Base-by-base conservation (phyloP, 1,139 yeast genomes). In the Yamadazyma pseudoaaseri region DNA sequence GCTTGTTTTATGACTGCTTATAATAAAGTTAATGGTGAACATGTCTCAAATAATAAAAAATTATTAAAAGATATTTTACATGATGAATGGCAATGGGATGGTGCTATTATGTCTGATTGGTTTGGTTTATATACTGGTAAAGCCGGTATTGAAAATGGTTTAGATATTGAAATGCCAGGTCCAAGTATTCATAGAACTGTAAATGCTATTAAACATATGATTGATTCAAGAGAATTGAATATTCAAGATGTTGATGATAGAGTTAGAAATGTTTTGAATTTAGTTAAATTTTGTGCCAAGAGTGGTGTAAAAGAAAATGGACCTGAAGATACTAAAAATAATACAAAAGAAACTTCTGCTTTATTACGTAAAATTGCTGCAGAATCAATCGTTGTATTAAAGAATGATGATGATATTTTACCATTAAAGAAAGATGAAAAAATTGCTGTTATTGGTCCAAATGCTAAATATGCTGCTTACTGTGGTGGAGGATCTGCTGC, bases 91-190 rank as follows among this genome's bases (percentile, higher is more conserved):
- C 44, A 45, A 5, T 79, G 73, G 70, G 60, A 69, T 20, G 84
- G 84, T 13, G 52, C 70, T 35, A 56, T 71, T 22, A 76, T 79
- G 77, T 70, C 79, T 24, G 85, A 79, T 54, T 79, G 85, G 85
- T 73, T 49, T 50, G 85, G 85, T 27, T 63, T 69, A 6, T 77
- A 74, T 47, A 62, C 79, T 18, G 55, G 64, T 20, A 65, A 64
- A 35, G 64, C 62, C 15, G 58, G 80, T 6, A 50, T 78, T 37
- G 65, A 67, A 35, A 72, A 71, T 32, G 84, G 84, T 7, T 54
- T 78, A 37, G 80, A 76, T 47, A 54, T 79, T 42, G 85, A 79
- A 51, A 78, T 78, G 81, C 85, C 85, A 1, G 85, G 84, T 24
- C 76, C 79, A 3, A 52, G 79, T 18, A 50, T 60, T 27, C 66